phyloP scores from a whole-genome alignment of 139 green algal genomes.

The Coccomyxa sp. region DNA sequence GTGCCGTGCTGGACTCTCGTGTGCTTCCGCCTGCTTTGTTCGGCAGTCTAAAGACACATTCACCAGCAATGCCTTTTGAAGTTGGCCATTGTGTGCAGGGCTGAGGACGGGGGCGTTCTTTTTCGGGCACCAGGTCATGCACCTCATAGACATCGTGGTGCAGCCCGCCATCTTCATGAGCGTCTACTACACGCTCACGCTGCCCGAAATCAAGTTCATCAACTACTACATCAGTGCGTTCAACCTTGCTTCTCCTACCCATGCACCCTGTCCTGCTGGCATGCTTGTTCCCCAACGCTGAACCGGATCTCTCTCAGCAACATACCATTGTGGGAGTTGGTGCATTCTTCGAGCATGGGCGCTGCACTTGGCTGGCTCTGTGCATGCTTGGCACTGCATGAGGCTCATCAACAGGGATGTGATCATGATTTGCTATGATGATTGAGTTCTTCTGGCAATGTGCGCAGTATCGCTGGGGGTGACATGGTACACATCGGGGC shows the following conservation, averaged over 20 bases:
- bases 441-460: background rate
- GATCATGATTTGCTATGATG: slow-evolving; percentile 3
- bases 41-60: too few species aligned
- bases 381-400: background rate
- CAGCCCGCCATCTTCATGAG: slow-evolving; percentile 48
- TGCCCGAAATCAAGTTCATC: slow-evolving; percentile 38
- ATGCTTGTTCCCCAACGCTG: background rate
- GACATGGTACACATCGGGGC: slow-evolving; percentile 30
- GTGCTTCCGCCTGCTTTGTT: too few species aligned
- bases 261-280: background rate
- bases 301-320: too few species aligned
- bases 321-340: too few species aligned
- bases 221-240: slow-evolving; percentile 17
- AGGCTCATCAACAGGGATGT: background rate
- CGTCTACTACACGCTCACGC: slow-evolving; percentile 46
- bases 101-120: slow-evolving; percentile 39
- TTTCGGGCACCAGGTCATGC: slow-evolving; percentile 27
- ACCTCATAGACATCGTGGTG: slow-evolving; percentile 37
- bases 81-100: slow-evolving; percentile 1
- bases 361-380: slow-evolving; percentile 12
- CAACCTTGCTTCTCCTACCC: too few species aligned
- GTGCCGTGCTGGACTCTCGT: too few species aligned
- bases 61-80: too few species aligned
- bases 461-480: slow-evolving; percentile 30
- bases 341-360: too few species aligned